phyloP scores from a whole-genome alignment of 768 basidiomycete genomes.

The Tulasnella sp. region DNA sequence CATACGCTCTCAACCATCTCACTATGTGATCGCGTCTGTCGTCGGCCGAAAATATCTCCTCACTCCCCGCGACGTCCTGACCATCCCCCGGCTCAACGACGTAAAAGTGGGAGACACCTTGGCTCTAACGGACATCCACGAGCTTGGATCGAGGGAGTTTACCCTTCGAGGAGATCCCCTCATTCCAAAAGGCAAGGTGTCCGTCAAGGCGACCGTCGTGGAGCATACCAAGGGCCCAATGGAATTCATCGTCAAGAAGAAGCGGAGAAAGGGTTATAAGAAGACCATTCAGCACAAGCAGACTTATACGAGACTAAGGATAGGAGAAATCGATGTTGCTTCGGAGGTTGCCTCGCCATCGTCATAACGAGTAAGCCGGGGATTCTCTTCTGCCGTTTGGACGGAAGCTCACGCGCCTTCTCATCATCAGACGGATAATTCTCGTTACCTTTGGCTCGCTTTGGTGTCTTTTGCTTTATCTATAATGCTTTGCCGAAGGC shows the following conservation, averaged over 20 bases:
- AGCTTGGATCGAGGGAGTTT: conserved; percentile 92
- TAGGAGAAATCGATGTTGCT: conserved; percentile 57
- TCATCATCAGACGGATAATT: background rate
- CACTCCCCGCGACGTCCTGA: conserved; percentile 84
- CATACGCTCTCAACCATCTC: conserved; percentile 83
- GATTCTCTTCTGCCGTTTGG: background rate
- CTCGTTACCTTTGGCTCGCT: background rate
- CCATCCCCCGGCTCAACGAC: conserved; percentile 82
- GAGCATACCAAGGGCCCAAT: conserved; percentile 95
- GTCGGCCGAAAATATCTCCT: conserved; percentile 84
- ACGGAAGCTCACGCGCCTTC: background rate
- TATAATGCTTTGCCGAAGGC: background rate
- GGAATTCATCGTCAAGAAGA: conserved; percentile 92
- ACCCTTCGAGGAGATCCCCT: conserved; percentile 73
- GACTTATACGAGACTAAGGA: conserved; percentile 87
- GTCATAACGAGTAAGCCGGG: background rate
- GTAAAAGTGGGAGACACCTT: conserved; percentile 80
- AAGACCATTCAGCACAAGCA: conserved; percentile 91
- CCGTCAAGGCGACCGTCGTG: conserved; percentile 82
- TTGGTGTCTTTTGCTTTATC: background rate
- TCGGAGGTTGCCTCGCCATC: background rate
- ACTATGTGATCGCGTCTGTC: conserved; percentile 85
- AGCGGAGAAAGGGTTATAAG: conserved; percentile 95
- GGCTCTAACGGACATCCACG: conserved; percentile 75
- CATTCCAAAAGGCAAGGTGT: conserved; percentile 57